Conservation (phyloP, 2,329 filamentous ascomycete species). For the Nigrograna mackinnonii region DNA sequence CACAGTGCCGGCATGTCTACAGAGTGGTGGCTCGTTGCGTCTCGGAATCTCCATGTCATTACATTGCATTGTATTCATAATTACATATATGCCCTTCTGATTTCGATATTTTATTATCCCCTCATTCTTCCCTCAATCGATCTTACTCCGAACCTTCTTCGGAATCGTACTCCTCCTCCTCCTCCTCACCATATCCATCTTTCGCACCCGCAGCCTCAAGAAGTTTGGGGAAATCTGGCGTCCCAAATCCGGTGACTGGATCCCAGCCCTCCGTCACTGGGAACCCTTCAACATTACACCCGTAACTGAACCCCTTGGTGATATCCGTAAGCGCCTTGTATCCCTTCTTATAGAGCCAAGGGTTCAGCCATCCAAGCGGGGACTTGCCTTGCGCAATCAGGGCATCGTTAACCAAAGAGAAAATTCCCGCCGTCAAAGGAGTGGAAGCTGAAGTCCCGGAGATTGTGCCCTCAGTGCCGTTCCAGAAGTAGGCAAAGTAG, state of each 20-base stretch:
- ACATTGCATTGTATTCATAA: too few relatives aligned
- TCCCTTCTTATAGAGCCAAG: conserved; percentile 59
- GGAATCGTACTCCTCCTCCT: background rate
- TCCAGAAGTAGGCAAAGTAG: conserved; percentile 49
- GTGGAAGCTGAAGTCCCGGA: conserved; percentile 61
- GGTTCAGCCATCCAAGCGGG: conserved; percentile 62
- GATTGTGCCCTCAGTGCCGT: conserved; percentile 42
- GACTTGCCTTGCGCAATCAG: conserved; percentile 54
- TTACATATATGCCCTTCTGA: too few relatives aligned
- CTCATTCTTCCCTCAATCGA: too few relatives aligned
- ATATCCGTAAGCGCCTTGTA: conserved; percentile 55
- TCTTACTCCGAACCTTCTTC: too few relatives aligned
- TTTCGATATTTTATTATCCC: too few relatives aligned
- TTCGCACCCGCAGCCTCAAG: background rate
- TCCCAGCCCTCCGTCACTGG: conserved; percentile 41
- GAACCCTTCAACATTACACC: conserved; percentile 44
- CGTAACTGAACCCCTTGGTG: conserved; percentile 39
- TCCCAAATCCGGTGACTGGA: conserved; percentile 40
- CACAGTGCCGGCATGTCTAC: too few relatives aligned
- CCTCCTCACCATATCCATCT: background rate
- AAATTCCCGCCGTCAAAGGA: conserved; percentile 61
- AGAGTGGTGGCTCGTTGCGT: too few relatives aligned
- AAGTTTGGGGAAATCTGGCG: conserved; percentile 15
- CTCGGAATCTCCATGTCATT: too few relatives aligned
- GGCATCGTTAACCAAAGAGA: conserved; percentile 67